Evolutionary conservation across 2,329 filamentous ascomycete species (phyloP), one percentile per base, ranked within the genome.

Genomic region (Cladosporium sp.): DNA sequence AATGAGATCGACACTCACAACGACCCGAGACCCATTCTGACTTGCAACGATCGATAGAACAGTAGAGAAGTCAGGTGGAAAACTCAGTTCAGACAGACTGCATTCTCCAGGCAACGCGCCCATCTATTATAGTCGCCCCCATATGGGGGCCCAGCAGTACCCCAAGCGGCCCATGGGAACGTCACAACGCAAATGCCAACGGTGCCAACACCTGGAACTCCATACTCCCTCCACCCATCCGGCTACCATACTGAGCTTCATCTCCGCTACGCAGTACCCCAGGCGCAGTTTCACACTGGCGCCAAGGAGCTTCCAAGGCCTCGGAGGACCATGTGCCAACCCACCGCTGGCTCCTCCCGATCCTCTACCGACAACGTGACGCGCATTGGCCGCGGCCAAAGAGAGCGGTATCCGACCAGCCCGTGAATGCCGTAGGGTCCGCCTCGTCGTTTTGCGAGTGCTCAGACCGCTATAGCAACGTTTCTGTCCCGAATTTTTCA

Each of bases 1-100:
- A 30, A 17, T 17, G 9, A 30, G 27, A n/a, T n/a, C n/a, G n/a
- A 5, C 4, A 45, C 43, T 37, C 30, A 45, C 43, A 47, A 47
- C 22, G 43, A 47, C n/a, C 43, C 43, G 15, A 47, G 32, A 38
- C 43, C 43, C 43, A 47, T 47, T 34, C 38, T 47, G 17, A 38
- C 32, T 38, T 9, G 13, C 17, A 18, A 9, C 18, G n/a, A 19
- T 15, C n/a, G 32, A 6, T 13, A 34, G 32, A 34, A 34, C 5
- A 34, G n/a, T 7, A 34, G 5, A 18, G 15, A 24, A 43, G 32
- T 8, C 22, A 27, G 22, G 22, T 27, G 22, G 9, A 27, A 19
- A 34, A n/a, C 8, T 19, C 27, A 19, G 29, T 32, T 11, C 20
- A 13, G 27, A 19, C 13, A 20, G 12, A 19, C 30, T 17, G n/a